A percentile compares a stretch with the other conserved stretches of the same genome.
Evolutionary conservation across 2,329 filamentous ascomycete species (phyloP).

Genomic region (Gnomoniopsis sp.): DNA sequence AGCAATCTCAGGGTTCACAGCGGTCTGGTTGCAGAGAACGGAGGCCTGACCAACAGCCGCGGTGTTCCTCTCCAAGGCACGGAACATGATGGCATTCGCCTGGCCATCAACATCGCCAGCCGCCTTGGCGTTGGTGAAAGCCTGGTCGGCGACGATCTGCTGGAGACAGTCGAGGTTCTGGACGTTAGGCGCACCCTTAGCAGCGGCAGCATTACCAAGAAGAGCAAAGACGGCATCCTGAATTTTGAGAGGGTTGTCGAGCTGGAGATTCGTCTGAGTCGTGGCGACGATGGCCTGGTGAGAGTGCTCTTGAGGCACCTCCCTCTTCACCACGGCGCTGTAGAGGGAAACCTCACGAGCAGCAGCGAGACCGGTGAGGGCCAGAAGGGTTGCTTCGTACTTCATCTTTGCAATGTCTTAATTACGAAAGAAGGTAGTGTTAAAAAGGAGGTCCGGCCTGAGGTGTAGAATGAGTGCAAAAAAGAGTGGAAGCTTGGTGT

Average conservation of each 20-base stretch:
- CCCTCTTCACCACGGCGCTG: constrained; percentile 32
- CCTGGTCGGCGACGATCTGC: constrained; percentile 38
- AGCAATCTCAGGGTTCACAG: constrained; percentile 42
- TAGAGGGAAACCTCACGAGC: constrained; percentile 28
- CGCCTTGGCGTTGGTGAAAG: constrained; percentile 43
- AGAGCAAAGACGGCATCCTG: constrained; percentile 44
- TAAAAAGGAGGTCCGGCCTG: constrained; percentile 12
- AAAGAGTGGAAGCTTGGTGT: constrained; percentile 14
- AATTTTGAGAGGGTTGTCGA: constrained; percentile 46
- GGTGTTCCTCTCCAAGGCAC: constrained; percentile 41
- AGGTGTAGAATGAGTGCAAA: constrained; percentile 4
- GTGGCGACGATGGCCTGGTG: constrained; percentile 42
- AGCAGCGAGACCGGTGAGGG: constrained; percentile 27
- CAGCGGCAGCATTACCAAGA: constrained; percentile 36
- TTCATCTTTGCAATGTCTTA: constrained; percentile 24
- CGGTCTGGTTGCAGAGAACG: constrained; percentile 35
- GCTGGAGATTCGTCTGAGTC: constrained; percentile 34
- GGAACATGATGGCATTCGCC: constrained; percentile 39
- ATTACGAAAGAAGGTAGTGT: not conserved
- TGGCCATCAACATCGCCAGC: constrained; percentile 37
- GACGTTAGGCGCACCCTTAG: constrained; percentile 28
- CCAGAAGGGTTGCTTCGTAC: constrained; percentile 27
- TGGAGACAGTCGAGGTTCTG: constrained; percentile 19
- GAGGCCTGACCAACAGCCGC: constrained; percentile 36
- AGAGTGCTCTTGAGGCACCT: constrained; percentile 51